Evolutionary conservation across 1,284 basidiomycete species (phyloP).

Genomic region (Trametes versicolor): DNA sequence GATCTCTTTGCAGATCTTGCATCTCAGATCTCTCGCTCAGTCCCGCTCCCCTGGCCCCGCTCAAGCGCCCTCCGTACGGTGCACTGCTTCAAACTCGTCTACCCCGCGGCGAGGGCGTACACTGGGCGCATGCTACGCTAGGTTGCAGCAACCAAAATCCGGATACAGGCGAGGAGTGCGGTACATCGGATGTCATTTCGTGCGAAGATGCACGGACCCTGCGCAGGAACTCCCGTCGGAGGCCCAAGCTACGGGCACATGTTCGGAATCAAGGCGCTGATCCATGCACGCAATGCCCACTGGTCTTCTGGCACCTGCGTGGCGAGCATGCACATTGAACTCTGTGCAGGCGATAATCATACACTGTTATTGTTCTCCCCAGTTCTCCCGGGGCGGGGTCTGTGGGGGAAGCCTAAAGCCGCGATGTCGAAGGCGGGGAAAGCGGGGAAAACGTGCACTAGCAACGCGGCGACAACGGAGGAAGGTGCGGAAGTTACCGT

Average conservation of each 20-base stretch:
- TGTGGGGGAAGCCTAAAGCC: too few relatives aligned
- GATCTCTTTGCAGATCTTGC: conserved; percentile 21
- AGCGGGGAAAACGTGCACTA: neutral
- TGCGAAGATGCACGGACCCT: neutral
- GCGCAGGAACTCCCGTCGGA: neutral
- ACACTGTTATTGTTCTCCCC: neutral
- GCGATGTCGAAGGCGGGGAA: too few relatives aligned
- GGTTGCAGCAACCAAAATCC: too few relatives aligned
- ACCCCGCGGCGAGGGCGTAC: too few relatives aligned
- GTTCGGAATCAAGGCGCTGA: neutral
- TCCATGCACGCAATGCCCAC: neutral
- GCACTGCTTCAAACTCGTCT: too few relatives aligned
- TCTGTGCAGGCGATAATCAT: neutral
- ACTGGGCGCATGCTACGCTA: too few relatives aligned
- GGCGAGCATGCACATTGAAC: neutral
- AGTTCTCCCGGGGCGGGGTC: neutral
- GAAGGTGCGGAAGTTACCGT: neutral
- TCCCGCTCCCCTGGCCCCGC: neutral
- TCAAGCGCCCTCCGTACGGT: too few relatives aligned
- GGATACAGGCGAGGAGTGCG: too few relatives aligned
- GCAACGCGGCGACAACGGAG: neutral
- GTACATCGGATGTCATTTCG: too few relatives aligned
- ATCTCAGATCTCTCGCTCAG: conserved; percentile 17
- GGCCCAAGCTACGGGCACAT: neutral
- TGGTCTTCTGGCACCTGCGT: neutral